phyloP scores from a whole-genome alignment of 2,329 filamentous ascomycete species.

The Epichloe baconii region DNA sequence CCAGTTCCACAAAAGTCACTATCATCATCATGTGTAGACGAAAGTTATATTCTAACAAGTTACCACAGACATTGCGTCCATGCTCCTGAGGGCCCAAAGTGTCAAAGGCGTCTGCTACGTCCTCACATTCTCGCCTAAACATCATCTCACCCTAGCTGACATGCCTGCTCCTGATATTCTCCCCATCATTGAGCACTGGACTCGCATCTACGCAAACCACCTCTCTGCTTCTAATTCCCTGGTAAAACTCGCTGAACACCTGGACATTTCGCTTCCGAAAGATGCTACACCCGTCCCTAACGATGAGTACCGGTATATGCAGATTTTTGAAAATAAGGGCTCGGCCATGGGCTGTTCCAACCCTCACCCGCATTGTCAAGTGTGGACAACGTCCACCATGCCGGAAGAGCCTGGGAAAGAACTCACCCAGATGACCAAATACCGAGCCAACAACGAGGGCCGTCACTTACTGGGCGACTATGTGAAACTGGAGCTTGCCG shows the following conservation, averaged over 20 bases:
- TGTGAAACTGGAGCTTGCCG: constrained; percentile 65
- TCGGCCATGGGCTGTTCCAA: constrained; percentile 98
- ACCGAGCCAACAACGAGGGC: constrained; percentile 58
- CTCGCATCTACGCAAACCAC: constrained; percentile 73
- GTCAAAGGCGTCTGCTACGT: constrained; percentile 97
- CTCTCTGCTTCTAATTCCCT: constrained; percentile 60
- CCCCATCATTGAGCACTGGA: constrained; percentile 82
- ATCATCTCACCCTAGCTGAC: constrained; percentile 87
- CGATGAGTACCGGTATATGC: constrained; percentile 88
- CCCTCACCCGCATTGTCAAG: constrained; percentile 90
- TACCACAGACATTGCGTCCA: constrained; percentile 50
- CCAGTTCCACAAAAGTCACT: too few relatives aligned
- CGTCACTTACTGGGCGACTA: constrained; percentile 78
- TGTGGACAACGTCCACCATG: constrained; percentile 86
- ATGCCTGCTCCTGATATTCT: constrained; percentile 65
- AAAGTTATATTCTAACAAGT: background rate
- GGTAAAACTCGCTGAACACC: constrained; percentile 24
- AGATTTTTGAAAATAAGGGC: constrained; percentile 99
- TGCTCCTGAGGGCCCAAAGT: constrained; percentile 68
- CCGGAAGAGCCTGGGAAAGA: constrained; percentile 83
- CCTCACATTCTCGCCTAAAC: constrained; percentile 85
- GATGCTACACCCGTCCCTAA: constrained; percentile 36
- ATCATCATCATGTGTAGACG: background rate
- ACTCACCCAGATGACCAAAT: constrained; percentile 64
- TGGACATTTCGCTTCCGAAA: constrained; percentile 25